phyloP scores from a whole-genome alignment of 768 basidiomycete species.

The Porphyrellus cyaneotinctus region DNA sequence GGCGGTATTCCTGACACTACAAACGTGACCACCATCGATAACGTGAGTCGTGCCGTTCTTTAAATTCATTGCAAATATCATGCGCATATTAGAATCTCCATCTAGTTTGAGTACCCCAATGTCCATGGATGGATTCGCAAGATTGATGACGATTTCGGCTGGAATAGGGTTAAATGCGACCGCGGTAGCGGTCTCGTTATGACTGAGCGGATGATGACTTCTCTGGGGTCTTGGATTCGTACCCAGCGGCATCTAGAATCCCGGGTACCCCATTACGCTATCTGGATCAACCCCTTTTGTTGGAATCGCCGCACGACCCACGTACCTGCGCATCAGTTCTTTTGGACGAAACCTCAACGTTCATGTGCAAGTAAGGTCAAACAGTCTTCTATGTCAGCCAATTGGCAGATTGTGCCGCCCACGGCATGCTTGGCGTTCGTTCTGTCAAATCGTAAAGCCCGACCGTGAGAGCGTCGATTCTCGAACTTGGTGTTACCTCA shows the following conservation, averaged over 20 bases:
- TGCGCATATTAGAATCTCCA: background rate
- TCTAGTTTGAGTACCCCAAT: slow-evolving; percentile 48
- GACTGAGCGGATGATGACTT: background rate
- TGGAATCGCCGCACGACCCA: slow-evolving; percentile 21
- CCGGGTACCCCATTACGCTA: slow-evolving; percentile 49
- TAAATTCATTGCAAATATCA: background rate
- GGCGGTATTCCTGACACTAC: slow-evolving; percentile 37
- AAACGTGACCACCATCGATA: slow-evolving; percentile 18
- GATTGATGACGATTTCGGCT: slow-evolving; percentile 52
- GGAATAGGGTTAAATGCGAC: slow-evolving; percentile 48
- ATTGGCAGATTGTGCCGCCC: slow-evolving; percentile 51
- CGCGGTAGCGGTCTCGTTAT: background rate
- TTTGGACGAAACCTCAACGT: slow-evolving; percentile 50
- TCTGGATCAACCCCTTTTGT: slow-evolving; percentile 20
- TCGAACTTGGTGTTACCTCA: slow-evolving; percentile 44
- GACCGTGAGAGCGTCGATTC: slow-evolving; percentile 40
- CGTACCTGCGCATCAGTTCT: slow-evolving; percentile 32
- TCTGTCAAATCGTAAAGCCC: slow-evolving; percentile 38
- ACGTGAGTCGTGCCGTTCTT: slow-evolving; percentile 24
- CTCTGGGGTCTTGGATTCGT: slow-evolving; percentile 53
- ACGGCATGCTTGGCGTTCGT: slow-evolving; percentile 48
- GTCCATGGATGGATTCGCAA: slow-evolving; percentile 50
- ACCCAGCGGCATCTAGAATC: slow-evolving; percentile 52
- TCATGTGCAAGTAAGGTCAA: slow-evolving; percentile 53
- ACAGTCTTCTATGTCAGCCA: slow-evolving; percentile 41